Evolutionary conservation across 2,329 filamentous ascomycete species (phyloP), one percentile per base, ranked within the genome.

Genomic region (Dothistroma septosporum): DNA sequence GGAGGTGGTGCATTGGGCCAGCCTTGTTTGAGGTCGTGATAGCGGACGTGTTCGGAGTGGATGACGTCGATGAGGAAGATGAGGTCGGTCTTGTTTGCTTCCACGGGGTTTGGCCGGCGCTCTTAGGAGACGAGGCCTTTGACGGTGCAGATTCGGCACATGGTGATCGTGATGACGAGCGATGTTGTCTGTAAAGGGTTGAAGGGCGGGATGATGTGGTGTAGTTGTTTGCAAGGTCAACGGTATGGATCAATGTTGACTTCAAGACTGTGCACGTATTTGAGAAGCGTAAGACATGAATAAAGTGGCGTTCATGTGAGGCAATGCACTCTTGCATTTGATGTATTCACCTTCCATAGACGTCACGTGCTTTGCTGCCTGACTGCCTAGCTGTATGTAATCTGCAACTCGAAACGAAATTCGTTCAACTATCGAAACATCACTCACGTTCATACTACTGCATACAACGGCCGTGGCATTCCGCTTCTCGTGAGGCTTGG

Each of bases 391-490:
- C 28, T 50, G 47, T 50, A 31, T 32, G 47, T 28, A 50, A 50
- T 32, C 9, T 50, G 47, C 47, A 37, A 58, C 37, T 31, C 2
- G 31, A 52, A 53, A 58, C 14, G 52, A 32, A 31, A 57, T 2
- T 10, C 16, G 10, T 44, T 24, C 47, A 11, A 50, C 21, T 48
- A 48, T 10, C n/a, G 16, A 2, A 4, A 19, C 9, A 28, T 50
- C 9, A 28, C 21, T 19, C 32, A 50, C 21, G 16, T 24, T 68
- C 63, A 74, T 5, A 75, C 72, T 53, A 86, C 73, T 69, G 87
- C 84, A 85, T 86, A 89, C 67, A 89, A 72, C 5, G 87, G 86
- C 31, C 82, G 79, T 2, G 86, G 86, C 49, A 88, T 72, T 58
- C 80, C 76, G n/a, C 52, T 61, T 64, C 64, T 72, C 21, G 73